phyloP scores from a whole-genome alignment of 2,329 filamentous ascomycete genomes.

The Fusarium beomiforme region DNA sequence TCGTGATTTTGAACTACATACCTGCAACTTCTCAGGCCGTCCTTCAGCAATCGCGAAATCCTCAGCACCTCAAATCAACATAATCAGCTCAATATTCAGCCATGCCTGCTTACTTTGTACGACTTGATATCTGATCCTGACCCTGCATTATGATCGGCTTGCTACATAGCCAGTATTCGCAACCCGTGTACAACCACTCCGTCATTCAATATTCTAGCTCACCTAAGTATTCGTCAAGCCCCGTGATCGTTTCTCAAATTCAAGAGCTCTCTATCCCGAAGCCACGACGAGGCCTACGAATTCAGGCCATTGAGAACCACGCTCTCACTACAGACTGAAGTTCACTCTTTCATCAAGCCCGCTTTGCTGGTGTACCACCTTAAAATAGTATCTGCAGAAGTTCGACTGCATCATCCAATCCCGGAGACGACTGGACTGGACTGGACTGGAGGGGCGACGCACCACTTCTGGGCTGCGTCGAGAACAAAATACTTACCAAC shows the following conservation, averaged over 20 bases:
- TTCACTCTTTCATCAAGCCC: slow-evolving; percentile 4
- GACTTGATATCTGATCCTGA: slow-evolving; percentile 5
- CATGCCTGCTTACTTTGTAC: slow-evolving; percentile 5
- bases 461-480: slow-evolving; percentile 8
- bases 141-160: slow-evolving; percentile 6
- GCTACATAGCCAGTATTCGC: slow-evolving; percentile 14
- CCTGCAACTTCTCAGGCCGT: not conserved
- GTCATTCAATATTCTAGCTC: not conserved
- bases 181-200: slow-evolving; percentile 10
- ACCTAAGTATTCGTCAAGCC: not conserved
- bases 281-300: not conserved
- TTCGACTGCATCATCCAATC: slow-evolving; percentile 37
- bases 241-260: not conserved
- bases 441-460: slow-evolving; percentile 30
- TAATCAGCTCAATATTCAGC: slow-evolving; percentile 1
- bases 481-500: slow-evolving; percentile 4
- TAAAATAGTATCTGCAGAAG: slow-evolving; percentile 40
- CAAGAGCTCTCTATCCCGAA: not conserved
- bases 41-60: not conserved
- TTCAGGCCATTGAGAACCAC: not conserved
- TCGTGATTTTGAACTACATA: not conserved
- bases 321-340: not conserved
- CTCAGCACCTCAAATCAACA: not conserved
- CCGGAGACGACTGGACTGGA: slow-evolving; percentile 22
- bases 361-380: slow-evolving; percentile 36